phyloP scores from a whole-genome alignment of 441 rosid genomes.

The Corymbia calophylla region DNA sequence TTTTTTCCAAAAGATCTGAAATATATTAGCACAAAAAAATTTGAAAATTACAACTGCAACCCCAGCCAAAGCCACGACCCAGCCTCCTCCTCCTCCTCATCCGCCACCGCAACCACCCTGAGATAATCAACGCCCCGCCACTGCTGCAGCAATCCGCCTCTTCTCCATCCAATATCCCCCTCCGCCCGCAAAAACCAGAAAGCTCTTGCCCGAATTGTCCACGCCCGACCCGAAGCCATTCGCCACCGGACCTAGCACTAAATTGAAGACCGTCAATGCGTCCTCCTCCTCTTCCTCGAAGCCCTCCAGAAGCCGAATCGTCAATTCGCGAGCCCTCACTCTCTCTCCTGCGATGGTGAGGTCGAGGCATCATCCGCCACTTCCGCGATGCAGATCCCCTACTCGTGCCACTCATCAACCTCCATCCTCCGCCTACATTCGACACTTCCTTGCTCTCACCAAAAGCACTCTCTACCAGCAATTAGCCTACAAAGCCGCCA shows the following conservation, averaged over 20 bases:
- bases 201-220: constrained; percentile 34
- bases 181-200: constrained; percentile 78
- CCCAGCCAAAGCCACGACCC: constrained; percentile 7
- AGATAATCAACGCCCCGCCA: constrained; percentile 17
- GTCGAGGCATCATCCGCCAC: constrained; percentile 57
- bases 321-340: constrained; percentile 24
- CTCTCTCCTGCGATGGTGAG: constrained; percentile 68
- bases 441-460: constrained; percentile 65
- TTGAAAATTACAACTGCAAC: constrained; percentile 2
- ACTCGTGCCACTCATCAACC: constrained; percentile 49
- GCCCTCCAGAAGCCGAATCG: constrained; percentile 14
- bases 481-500: constrained; percentile 76
- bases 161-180: constrained; percentile 73
- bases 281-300: neutral
- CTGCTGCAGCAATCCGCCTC: constrained; percentile 7
- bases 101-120: constrained; percentile 7
- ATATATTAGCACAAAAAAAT: too few relatives aligned
- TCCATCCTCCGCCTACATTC: constrained; percentile 62
- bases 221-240: neutral
- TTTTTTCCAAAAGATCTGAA: neutral
- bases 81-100: neutral
- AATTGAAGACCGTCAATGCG: neutral
- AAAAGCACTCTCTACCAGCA: constrained; percentile 87
- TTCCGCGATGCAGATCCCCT: constrained; percentile 30
- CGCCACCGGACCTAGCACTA: neutral